Conservation (phyloP, 768 basidiomycete genomes). For the Phlebiopsis flavidoalba region DNA sequence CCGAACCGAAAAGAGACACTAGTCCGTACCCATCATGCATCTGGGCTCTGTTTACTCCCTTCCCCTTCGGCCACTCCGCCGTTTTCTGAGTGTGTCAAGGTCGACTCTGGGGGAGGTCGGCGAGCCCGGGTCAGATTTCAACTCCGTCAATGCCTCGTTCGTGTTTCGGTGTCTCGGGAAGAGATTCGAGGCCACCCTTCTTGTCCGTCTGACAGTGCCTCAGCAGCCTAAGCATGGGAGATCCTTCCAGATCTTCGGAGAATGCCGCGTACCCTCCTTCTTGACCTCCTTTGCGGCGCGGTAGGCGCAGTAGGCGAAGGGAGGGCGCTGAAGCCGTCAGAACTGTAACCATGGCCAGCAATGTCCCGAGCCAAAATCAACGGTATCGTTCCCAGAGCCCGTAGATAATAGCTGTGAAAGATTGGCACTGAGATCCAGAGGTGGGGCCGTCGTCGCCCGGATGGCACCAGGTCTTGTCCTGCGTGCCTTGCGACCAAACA, state of each 20-base stretch:
- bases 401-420: no score
- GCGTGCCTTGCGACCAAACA: conserved; percentile 50
- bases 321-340: conserved; percentile 53
- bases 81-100: background rate
- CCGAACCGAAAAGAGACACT: background rate
- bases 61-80: background rate
- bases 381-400: conserved; percentile 12
- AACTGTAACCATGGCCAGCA: conserved; percentile 61
- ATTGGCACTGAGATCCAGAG: conserved; percentile 23
- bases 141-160: background rate
- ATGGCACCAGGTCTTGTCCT: conserved; percentile 19
- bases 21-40: background rate
- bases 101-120: background rate
- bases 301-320: conserved; percentile 39
- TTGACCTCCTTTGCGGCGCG: conserved; percentile 15
- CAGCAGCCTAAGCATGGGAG: background rate
- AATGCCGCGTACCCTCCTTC: conserved; percentile 22
- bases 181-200: background rate
- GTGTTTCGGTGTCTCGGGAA: background rate
- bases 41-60: background rate
- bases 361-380: conserved; percentile 60
- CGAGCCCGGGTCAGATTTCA: background rate
- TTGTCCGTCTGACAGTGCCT: background rate
- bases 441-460: conserved; percentile 16
- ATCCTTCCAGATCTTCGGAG: conserved; percentile 12